phyloP scores from a whole-genome alignment of 345 rosid genomes.

The Arabis hirsuta region DNA sequence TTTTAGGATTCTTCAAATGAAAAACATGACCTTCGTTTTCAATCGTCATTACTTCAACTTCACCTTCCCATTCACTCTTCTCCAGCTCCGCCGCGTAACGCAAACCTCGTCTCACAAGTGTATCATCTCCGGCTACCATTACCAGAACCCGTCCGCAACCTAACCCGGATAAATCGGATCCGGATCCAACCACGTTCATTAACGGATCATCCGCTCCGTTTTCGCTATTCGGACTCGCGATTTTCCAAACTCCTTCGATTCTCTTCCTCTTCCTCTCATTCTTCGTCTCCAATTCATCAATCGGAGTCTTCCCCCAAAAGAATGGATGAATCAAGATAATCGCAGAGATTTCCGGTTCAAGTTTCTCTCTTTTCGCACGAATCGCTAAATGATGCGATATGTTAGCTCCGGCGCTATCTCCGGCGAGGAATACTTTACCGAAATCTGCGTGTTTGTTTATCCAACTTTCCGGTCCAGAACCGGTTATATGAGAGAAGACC shows the following conservation, averaged over 20 bases:
- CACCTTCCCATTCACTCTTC: slow-evolving; percentile 53
- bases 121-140: slow-evolving; percentile 51
- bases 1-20: slow-evolving; percentile 42
- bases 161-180: slow-evolving; percentile 42
- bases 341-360: slow-evolving; percentile 29
- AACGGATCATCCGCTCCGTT: slow-evolving; percentile 55
- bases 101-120: slow-evolving; percentile 47
- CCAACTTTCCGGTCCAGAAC: slow-evolving; percentile 53
- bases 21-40: slow-evolving; percentile 52
- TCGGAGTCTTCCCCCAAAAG: slow-evolving; percentile 48
- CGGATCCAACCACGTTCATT: slow-evolving; percentile 47
- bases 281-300: slow-evolving; percentile 33
- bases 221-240: slow-evolving; percentile 44
- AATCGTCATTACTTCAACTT: slow-evolving; percentile 45
- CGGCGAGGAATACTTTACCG: slow-evolving; percentile 47
- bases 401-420: slow-evolving; percentile 74
- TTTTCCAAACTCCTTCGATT: slow-evolving; percentile 37
- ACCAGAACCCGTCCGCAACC: slow-evolving; percentile 49
- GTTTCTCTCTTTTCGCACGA: slow-evolving; percentile 37
- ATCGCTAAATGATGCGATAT: slow-evolving; percentile 51
- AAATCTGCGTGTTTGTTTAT: slow-evolving; percentile 56
- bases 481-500: slow-evolving; percentile 49
- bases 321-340: slow-evolving; percentile 52
- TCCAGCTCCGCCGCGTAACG: slow-evolving; percentile 44
- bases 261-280: slow-evolving; percentile 44